These are phyloP conservation scores for Saprolegnia diclina DNA, from an alignment of 352 stramenopile genomes.

Conservation along the genomic window DNA sequence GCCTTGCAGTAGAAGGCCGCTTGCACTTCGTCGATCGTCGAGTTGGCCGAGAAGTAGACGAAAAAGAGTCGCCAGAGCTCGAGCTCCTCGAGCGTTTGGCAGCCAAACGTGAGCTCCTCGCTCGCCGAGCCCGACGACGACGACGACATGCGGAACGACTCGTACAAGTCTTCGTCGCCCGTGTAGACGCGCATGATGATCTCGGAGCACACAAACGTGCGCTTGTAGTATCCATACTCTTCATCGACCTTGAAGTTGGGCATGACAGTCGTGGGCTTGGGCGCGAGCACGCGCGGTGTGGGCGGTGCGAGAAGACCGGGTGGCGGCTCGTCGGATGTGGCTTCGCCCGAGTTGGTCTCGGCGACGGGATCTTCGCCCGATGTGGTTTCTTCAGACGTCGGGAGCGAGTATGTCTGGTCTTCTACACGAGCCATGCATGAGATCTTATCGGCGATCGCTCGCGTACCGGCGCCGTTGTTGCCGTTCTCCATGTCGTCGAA, in stretches of 20 bases:
- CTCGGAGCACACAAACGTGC: constrained; percentile 83
- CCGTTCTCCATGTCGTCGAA: neutral
- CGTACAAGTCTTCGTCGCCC: constrained; percentile 81
- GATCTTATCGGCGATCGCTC: neutral
- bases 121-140: constrained; percentile 67
- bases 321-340: neutral
- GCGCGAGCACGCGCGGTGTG: constrained; percentile 7
- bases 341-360: neutral
- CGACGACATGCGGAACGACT: constrained; percentile 69
- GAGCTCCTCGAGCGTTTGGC: constrained; percentile 62
- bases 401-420: neutral
- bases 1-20: constrained; percentile 84
- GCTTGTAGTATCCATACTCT: constrained; percentile 87
- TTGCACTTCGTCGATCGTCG: constrained; percentile 81
- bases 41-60: constrained; percentile 69
- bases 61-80: constrained; percentile 79
- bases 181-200: constrained; percentile 89
- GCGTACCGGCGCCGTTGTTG: too few species aligned
- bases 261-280: constrained; percentile 2
- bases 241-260: constrained; percentile 53
- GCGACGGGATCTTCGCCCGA: constrained; percentile 2
- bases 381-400: constrained; percentile 15
- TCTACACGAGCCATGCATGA: neutral
- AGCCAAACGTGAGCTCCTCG: constrained; percentile 69
- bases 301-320: constrained; percentile 9